phyloP scores from a whole-genome alignment of 345 rosid genomes.

The Eucalyptus marginata region DNA sequence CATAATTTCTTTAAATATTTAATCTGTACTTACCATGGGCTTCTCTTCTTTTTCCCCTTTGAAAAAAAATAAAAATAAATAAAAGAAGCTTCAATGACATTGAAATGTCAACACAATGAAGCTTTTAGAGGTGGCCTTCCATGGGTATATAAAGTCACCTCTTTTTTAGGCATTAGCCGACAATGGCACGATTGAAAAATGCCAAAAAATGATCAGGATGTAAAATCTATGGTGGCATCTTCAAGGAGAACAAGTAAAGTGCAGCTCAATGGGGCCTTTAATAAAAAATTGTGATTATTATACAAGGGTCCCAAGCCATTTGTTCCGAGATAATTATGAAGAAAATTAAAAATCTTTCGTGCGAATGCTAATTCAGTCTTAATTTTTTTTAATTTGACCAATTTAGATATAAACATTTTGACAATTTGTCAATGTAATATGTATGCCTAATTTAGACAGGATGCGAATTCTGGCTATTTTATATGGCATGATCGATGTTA shows the following conservation, averaged over 20 bases:
- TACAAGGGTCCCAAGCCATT: not conserved
- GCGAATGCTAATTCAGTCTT: not conserved
- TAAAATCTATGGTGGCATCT: not conserved
- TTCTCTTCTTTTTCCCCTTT: not conserved
- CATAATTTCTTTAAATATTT: not conserved
- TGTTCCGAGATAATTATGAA: not conserved
- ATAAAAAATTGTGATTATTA: not conserved
- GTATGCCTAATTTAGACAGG: fast-evolving
- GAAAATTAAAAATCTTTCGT: not conserved
- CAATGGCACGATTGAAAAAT: not conserved
- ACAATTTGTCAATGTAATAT: not conserved
- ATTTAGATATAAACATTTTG: fast-evolving
- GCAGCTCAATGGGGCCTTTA: not conserved
- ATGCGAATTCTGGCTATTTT: fast-evolving
- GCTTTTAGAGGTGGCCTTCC: not conserved
- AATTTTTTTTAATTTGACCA: not conserved
- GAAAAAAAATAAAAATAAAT: not conserved
- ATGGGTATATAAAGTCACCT: not conserved
- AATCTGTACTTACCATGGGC: not conserved
- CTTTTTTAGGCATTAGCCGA: not conserved
- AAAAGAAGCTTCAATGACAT: not conserved
- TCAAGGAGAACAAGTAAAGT: not conserved
- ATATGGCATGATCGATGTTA: fast-evolving
- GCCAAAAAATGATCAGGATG: not conserved
- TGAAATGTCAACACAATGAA: not conserved